phyloP scores from a whole-genome alignment of 805 yeast genomes.

The Brettanomyces custersianus region DNA sequence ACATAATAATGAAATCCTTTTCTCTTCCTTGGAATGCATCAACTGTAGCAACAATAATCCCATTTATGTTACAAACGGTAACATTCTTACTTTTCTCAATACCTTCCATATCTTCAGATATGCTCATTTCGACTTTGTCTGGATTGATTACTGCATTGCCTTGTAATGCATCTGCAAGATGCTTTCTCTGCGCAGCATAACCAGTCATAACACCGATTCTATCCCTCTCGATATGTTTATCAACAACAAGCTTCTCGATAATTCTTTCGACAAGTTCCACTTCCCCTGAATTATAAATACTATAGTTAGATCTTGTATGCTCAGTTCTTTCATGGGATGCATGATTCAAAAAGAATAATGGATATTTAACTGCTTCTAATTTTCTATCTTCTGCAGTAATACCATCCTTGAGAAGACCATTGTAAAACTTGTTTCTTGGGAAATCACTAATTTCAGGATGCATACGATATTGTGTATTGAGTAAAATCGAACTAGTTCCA shows the following conservation, averaged over 20 bases:
- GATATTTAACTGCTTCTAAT: slow-evolving; percentile 39
- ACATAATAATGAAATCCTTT: slow-evolving; percentile 68
- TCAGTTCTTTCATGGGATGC: slow-evolving; percentile 32
- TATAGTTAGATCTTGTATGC: slow-evolving; percentile 21
- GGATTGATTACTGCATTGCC: slow-evolving; percentile 52
- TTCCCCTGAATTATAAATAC: slow-evolving; percentile 51
- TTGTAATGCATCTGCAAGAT: slow-evolving; percentile 41
- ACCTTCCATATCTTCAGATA: slow-evolving; percentile 57
- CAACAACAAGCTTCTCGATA: slow-evolving; percentile 41
- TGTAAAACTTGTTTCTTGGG: slow-evolving; percentile 75
- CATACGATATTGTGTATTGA: slow-evolving; percentile 90
- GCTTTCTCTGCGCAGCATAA: slow-evolving; percentile 67
- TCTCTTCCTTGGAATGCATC: slow-evolving; percentile 93
- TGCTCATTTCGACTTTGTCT: slow-evolving; percentile 32
- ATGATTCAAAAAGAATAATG: slow-evolving; percentile 56
- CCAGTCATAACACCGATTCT: slow-evolving; percentile 66
- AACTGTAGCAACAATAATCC: slow-evolving; percentile 47
- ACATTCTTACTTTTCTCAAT: slow-evolving; percentile 30
- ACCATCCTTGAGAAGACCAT: slow-evolving; percentile 64
- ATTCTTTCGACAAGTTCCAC: slow-evolving; percentile 37
- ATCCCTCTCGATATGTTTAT: slow-evolving; percentile 38
- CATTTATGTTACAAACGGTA: slow-evolving; percentile 38
- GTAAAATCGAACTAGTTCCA: slow-evolving; percentile 56
- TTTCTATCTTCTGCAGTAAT: slow-evolving; percentile 42
- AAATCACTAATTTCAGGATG: slow-evolving; percentile 83